Evolutionary conservation across 495 filamentous ascomycete species (phyloP).

Genomic region (Apodospora peruviana): DNA sequence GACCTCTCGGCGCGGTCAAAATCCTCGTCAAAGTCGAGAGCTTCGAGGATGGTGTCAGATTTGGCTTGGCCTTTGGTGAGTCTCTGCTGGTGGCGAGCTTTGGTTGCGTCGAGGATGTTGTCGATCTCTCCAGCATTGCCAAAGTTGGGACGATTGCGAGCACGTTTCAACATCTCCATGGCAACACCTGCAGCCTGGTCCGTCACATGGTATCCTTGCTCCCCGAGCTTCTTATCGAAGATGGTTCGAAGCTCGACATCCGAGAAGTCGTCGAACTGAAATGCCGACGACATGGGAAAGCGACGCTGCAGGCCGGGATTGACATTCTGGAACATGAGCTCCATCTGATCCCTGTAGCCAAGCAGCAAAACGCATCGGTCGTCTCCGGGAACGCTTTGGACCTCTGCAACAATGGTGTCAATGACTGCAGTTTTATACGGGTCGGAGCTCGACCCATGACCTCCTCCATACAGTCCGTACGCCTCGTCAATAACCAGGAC

Average conservation of each 20-base stretch:
- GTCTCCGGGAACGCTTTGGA: conserved; percentile 70
- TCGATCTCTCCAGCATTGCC: conserved; percentile 63
- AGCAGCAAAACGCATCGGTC: conserved; percentile 73
- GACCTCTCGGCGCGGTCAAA: conserved; percentile 51
- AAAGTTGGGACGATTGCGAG: conserved; percentile 52
- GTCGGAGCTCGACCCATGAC: conserved; percentile 32
- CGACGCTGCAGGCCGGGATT: conserved; percentile 70
- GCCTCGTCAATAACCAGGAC: conserved; percentile 76
- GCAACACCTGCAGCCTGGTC: conserved; percentile 38
- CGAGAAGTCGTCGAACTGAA: conserved; percentile 66
- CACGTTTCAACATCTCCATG: conserved; percentile 45
- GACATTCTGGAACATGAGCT: conserved; percentile 71
- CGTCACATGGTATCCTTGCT: conserved; percentile 40
- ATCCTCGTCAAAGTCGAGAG: conserved; percentile 64
- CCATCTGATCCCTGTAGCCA: conserved; percentile 74
- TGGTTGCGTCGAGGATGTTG: conserved; percentile 56
- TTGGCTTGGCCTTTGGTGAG: conserved; percentile 21
- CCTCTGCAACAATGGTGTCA: conserved; percentile 78
- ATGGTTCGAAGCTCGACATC: conserved; percentile 53
- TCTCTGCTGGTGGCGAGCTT: conserved; percentile 51
- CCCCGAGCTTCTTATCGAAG: conserved; percentile 50
- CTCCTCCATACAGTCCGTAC: conserved; percentile 47
- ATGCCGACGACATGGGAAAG: conserved; percentile 60
- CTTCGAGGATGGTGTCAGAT: conserved; percentile 37
- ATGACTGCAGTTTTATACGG: conserved; percentile 59